Base-by-base conservation (phyloP, 495 filamentous ascomycete genomes). In the Talaromyces adpressus region DNA sequence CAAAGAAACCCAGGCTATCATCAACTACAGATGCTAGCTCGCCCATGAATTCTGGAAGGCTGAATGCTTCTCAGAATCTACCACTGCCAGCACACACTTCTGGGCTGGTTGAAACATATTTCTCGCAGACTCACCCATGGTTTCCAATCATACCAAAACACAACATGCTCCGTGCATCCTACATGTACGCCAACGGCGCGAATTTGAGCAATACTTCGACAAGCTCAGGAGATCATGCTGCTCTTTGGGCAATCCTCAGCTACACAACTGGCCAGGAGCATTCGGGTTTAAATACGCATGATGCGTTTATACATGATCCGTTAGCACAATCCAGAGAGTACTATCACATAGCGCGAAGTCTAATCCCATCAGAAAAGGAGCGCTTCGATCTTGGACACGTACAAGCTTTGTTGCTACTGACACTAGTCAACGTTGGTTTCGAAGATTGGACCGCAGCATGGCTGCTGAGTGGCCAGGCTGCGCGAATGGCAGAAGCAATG, bases 71-170 rank as follows among this genome's bases (percentile, higher is more conserved):
- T 6, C 71, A 69, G 23, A 65, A 66, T 16, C 63, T 82, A 6
- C 75, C 76, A 59, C 75, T 89, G 2, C 89, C 88, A 12, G 69
- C 79, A 22, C 83, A 88, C 60, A 81, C 85, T 6, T 88, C 87
- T 67, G 81, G 83, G 30, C 72, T 91, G 3, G 73, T 92, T 23
- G 87, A 92, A 67, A 78, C 87, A 6, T 91, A 89, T 68, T 91
- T 91, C 67, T 84, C 88, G 3, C 83, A 85, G 60, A 91, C 89
- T 2, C 85, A 90, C 69, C 81, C 80, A 11, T 92, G 89, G 89
- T 80, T 91, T 18, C 89, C 89, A 4, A 84, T 91, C 45, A 75
- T 87, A 34, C 85, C 89, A 27, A 90, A 89, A 68, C 85, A 89
- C 68, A 85, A 85, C 62, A 75, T 91, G 11, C 73, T 86, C 6